These are phyloP conservation scores for Termitomyces sp. DNA, from an alignment of 768 basidiomycete species.

Conservation along the genomic window DNA sequence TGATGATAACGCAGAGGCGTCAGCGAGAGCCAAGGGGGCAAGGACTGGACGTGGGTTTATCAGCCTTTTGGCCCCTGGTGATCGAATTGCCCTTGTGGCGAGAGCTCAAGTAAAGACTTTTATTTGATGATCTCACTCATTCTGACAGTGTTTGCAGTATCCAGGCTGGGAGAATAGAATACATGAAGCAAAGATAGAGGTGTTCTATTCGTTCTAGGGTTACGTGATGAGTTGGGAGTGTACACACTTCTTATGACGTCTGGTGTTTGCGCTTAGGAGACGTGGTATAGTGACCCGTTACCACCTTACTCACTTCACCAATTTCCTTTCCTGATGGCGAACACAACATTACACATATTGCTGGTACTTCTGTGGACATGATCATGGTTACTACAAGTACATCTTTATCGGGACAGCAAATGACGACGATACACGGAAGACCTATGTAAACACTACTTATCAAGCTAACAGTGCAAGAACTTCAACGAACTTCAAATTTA, in stretches of 20 bases:
- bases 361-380: not conserved
- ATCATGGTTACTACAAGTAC: not conserved
- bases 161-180: slow-evolving; percentile 24
- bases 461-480: no score
- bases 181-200: slow-evolving; percentile 15
- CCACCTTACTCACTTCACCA: not conserved
- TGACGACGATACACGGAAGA: no score
- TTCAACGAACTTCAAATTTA: not conserved
- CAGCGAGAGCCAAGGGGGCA: slow-evolving; percentile 8
- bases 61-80: slow-evolving; percentile 13
- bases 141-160: slow-evolving; percentile 13
- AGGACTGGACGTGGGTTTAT: slow-evolving; percentile 17
- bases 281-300: no score
- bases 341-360: not conserved
- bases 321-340: not conserved
- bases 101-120: slow-evolving; percentile 19
- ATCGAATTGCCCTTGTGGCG: slow-evolving; percentile 19
- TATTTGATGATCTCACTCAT: not conserved
- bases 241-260: not conserved
- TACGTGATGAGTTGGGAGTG: not conserved
- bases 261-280: no score
- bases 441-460: not conserved
- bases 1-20: slow-evolving; percentile 8
- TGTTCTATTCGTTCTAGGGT: slow-evolving; percentile 18
- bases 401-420: not conserved